Conservation (phyloP, 1,284 basidiomycete species). For the Trichosporon sp. region DNA sequence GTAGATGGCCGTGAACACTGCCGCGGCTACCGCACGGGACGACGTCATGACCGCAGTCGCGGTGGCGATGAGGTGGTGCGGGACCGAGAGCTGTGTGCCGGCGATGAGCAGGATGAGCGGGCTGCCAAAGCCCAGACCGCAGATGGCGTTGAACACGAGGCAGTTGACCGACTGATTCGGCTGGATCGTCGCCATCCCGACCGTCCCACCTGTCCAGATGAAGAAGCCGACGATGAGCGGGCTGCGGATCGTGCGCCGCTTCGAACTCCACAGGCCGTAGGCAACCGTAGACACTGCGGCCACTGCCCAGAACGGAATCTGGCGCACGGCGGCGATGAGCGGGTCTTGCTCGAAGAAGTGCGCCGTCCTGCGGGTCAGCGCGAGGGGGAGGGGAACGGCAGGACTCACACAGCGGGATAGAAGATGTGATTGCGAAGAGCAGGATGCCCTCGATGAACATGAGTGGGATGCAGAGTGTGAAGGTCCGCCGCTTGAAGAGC, state of each 20-base stretch:
- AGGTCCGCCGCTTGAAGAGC: slow-evolving; percentile 30
- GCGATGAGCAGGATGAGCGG: slow-evolving; percentile 37
- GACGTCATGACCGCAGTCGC: slow-evolving; percentile 33
- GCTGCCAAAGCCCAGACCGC: slow-evolving; percentile 34
- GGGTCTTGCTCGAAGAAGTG: slow-evolving; percentile 27
- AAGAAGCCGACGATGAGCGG: slow-evolving; percentile 30
- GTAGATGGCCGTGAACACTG: slow-evolving; percentile 34
- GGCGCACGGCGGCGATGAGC: slow-evolving; percentile 19
- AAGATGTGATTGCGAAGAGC: slow-evolving; percentile 28
- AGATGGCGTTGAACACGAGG: slow-evolving; percentile 27
- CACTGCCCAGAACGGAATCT: slow-evolving; percentile 23
- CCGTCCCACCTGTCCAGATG: slow-evolving; percentile 29
- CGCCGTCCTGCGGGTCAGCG: too few species aligned
- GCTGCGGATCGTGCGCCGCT: slow-evolving; percentile 26
- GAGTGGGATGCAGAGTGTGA: slow-evolving; percentile 28
- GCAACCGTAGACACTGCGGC: slow-evolving; percentile 21
- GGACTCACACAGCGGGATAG: too few species aligned
- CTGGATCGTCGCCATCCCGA: slow-evolving; percentile 29
- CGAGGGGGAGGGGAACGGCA: too few species aligned
- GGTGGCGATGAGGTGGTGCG: slow-evolving; percentile 38
- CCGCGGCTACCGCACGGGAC: slow-evolving; percentile 30
- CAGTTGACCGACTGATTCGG: slow-evolving; percentile 22
- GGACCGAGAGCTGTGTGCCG: slow-evolving; percentile 33
- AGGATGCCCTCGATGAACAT: slow-evolving; percentile 35
- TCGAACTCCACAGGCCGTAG: slow-evolving; percentile 30